These are phyloP conservation scores for Blastobotrys serpentis DNA, from an alignment of 1,139 yeast genomes.

Conservation along the genomic window DNA sequence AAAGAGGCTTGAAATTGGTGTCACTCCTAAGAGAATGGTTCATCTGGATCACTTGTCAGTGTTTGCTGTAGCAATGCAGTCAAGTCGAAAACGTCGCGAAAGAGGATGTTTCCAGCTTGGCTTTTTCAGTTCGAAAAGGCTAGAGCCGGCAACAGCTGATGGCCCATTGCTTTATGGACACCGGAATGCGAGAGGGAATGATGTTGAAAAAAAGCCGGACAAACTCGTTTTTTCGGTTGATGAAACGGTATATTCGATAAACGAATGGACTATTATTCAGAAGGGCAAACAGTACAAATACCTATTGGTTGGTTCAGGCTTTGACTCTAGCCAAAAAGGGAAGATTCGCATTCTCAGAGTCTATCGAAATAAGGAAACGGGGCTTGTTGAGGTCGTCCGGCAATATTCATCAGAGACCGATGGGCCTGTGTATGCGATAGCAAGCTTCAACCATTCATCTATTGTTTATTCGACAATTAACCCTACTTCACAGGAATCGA, in stretches of 20 bases:
- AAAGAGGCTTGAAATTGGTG: constrained; percentile 41
- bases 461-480: constrained; percentile 25
- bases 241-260: constrained; percentile 21
- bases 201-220: neutral
- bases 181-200: neutral
- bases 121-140: constrained; percentile 36
- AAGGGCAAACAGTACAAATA: constrained; percentile 21
- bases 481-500: constrained; percentile 6
- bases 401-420: constrained; percentile 26
- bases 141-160: neutral
- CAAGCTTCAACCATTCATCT: constrained; percentile 24
- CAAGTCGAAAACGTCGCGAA: constrained; percentile 6
- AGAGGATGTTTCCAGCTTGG: constrained; percentile 16
- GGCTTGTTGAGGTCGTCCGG: constrained; percentile 17
- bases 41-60: constrained; percentile 40
- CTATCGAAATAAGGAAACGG: constrained; percentile 16
- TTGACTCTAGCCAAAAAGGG: constrained; percentile 13
- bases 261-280: constrained; percentile 23
- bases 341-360: constrained; percentile 21
- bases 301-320: constrained; percentile 24
- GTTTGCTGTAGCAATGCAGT: constrained; percentile 39
- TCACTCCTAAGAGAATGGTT: constrained; percentile 42
- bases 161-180: constrained; percentile 1
- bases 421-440: constrained; percentile 31
- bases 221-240: constrained; percentile 15